Evolutionary conservation across 768 basidiomycete species (phyloP).

Genomic region (Chiua virens): DNA sequence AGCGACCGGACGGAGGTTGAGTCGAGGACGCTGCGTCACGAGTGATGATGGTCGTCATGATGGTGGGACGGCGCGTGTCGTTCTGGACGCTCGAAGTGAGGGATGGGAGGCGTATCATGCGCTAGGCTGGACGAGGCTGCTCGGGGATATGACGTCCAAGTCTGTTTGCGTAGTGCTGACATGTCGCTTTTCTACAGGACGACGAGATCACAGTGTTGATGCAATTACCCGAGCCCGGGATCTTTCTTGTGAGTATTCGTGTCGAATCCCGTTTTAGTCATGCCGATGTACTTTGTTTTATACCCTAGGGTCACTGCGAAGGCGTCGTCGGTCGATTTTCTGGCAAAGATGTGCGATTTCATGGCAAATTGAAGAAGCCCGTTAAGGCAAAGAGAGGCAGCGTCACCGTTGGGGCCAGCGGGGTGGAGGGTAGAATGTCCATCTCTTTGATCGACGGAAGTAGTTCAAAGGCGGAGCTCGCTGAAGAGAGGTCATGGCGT

Average conservation of each 20-base stretch:
- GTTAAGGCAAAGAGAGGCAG: conserved; percentile 67
- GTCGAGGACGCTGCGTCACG: no score
- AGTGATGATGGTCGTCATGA: background rate
- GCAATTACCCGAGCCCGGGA: conserved; percentile 57
- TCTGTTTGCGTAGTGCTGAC: conserved; percentile 8
- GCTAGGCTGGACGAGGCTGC: background rate
- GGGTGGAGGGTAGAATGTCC: conserved; percentile 13
- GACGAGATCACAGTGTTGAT: conserved; percentile 80
- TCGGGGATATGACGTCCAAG: background rate
- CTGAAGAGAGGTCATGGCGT: conserved; percentile 4
- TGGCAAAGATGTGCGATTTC: conserved; percentile 64
- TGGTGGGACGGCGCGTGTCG: background rate
- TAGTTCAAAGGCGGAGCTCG: background rate
- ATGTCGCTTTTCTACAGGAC: conserved; percentile 44
- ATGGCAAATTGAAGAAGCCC: conserved; percentile 74
- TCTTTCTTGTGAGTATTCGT: conserved; percentile 58
- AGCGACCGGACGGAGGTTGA: no score
- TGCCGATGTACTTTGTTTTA: background rate
- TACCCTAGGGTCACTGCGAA: conserved; percentile 75
- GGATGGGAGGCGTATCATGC: no score
- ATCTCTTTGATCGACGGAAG: conserved; percentile 17
- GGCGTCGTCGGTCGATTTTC: conserved; percentile 80
- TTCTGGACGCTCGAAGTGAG: no score
- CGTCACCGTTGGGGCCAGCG: conserved; percentile 4
- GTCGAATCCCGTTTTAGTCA: background rate